Percentiles rank a stretch among this genome's conserved stretches.
Conservation (phyloP, 352 stramenopile genomes). For the Phytophthora agathidicida region DNA sequence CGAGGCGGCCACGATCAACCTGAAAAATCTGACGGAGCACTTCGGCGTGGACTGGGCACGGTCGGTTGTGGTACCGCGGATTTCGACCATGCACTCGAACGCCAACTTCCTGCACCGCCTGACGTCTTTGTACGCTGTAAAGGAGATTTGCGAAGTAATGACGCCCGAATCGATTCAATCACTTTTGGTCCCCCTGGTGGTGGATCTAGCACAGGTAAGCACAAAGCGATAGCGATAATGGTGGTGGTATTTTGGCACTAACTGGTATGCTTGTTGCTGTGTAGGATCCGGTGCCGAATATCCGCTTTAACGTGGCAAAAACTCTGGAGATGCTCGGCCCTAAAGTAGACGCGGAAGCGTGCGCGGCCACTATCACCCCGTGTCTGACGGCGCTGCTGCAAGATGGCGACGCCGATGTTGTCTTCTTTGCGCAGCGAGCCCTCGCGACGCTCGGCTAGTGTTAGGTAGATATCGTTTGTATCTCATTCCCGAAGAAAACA, state of each 20-base stretch:
- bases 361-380: constrained; percentile 80
- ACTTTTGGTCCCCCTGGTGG: constrained; percentile 92
- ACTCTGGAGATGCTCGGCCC: constrained; percentile 89
- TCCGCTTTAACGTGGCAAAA: constrained; percentile 99
- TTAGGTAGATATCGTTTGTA: constrained; percentile 40
- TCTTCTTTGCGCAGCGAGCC: constrained; percentile 92
- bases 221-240: neutral
- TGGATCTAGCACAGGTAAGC: constrained; percentile 90
- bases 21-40: constrained; percentile 93
- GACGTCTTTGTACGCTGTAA: constrained; percentile 91
- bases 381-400: constrained; percentile 89
- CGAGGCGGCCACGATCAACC: constrained; percentile 95
- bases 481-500: constrained; percentile 25
- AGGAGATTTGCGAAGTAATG: constrained; percentile 82
- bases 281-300: constrained; percentile 96
- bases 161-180: constrained; percentile 77
- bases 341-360: constrained; percentile 67
- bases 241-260: neutral
- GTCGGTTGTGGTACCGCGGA: constrained; percentile 93
- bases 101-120: constrained; percentile 95
- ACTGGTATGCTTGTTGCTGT: constrained; percentile 13
- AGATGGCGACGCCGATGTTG: constrained; percentile 94
- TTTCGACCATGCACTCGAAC: constrained; percentile 94
- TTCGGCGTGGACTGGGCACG: constrained; percentile 97
- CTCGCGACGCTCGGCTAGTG: constrained; percentile 64